Evolutionary conservation across 1,284 basidiomycete species (phyloP).

Genomic region (Butyriboletus appendiculatus): DNA sequence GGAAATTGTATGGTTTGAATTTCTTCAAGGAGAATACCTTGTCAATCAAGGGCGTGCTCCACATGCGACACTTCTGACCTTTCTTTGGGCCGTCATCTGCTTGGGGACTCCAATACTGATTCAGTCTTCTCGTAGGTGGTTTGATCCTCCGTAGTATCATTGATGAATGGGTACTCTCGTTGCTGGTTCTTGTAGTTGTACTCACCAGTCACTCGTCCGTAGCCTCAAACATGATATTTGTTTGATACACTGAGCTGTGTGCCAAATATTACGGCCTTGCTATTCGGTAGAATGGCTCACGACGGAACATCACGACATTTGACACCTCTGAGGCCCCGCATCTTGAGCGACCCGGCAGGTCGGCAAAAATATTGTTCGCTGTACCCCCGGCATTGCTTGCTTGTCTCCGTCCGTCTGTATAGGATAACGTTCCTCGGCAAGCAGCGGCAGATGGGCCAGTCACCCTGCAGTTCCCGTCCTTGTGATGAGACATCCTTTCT

Average conservation of each 20-base stretch:
- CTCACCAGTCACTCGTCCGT: background rate
- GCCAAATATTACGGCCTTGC: background rate
- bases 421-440: slow-evolving; percentile 20
- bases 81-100: background rate
- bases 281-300: background rate
- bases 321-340: background rate
- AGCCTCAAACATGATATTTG: background rate
- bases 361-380: slow-evolving; percentile 8
- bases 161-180: background rate
- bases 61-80: slow-evolving; percentile 72
- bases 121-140: background rate
- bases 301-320: background rate
- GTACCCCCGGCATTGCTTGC: background rate
- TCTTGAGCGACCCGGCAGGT: slow-evolving; percentile 1
- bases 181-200: background rate
- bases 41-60: slow-evolving; percentile 62
- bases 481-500: background rate
- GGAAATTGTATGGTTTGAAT: slow-evolving; percentile 57
- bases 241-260: background rate
- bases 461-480: background rate
- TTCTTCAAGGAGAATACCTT: slow-evolving; percentile 86
- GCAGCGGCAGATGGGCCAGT: background rate
- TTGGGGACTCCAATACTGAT: slow-evolving; percentile 9
- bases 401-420: background rate
- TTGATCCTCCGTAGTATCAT: background rate